Evolutionary conservation across 2,329 filamentous ascomycete genomes (phyloP), one percentile per base, ranked within the genome.

Genomic region (Ophiosphaerella korrae): DNA sequence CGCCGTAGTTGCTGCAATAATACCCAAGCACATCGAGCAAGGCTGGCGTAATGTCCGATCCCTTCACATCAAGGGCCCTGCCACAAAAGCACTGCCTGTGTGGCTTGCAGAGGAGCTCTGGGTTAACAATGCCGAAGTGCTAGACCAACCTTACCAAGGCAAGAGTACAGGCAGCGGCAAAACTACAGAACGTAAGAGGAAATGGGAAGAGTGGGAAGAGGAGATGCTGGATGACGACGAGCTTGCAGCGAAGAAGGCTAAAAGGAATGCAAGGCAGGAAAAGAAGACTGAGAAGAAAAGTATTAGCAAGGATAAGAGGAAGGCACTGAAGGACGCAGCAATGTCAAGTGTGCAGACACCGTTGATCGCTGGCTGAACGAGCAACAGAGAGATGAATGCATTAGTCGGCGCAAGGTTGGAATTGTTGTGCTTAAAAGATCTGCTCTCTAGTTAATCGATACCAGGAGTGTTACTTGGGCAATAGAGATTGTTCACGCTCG

Each of bases 31-130:
- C 70, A 85, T 97, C 39, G 85, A 92, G 14, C 87, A 93, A 72
- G 88, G 92, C 67, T 97, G 92, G 92, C 85, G 84, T 67, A 94
- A 93, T 72, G 83, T 97, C 57, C 87, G 88, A 74, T 84, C 85
- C 57, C 78, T 99, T 55, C 92, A 96, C 74, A 82, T 99, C 80
- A 99, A 97, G 82, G 90, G 91, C 3, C 88, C 90, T 24, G 86
- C 90, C 68, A 96, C 93, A 4, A 88, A 87, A 54, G 89, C 93
- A 7, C 81, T 99, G 67, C 94, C 94, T n/a, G 87, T 99, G 70
- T 99, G 92, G 90, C 78, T 96, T 70, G 89, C 93, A 4, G 88
- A 92, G 62, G 92, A 97, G 80, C 81, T 99, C 58, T 99, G 94
- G 92, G 75, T 88, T 13, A 89, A 94, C 59, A 84, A 88, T 53